These are phyloP conservation scores for Solanum rostratum DNA, from an alignment of 257 asterid species.

Conservation along the genomic window DNA sequence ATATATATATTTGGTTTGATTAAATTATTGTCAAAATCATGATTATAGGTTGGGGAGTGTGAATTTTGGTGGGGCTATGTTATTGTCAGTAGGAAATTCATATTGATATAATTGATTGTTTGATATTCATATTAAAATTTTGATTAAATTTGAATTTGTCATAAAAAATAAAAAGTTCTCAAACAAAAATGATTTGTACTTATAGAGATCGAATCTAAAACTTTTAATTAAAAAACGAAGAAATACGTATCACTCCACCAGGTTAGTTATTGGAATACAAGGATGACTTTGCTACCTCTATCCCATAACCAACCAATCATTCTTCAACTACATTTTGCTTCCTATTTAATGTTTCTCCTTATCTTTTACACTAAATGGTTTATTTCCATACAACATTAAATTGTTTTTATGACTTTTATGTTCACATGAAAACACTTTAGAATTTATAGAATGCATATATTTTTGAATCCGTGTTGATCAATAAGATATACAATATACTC, in stretches of 20 bases:
- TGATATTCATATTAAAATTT: too few species aligned
- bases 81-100: not conserved
- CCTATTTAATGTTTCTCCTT: not conserved
- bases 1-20: not conserved
- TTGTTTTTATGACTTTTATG: not conserved
- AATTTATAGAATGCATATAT: not conserved
- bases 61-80: not conserved
- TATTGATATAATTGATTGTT: not conserved
- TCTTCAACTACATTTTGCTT: not conserved
- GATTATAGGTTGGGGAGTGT: not conserved
- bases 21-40: not conserved
- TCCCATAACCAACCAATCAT: not conserved
- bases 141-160: too few species aligned
- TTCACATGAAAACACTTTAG: not conserved
- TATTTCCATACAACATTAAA: not conserved
- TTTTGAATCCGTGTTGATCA: not conserved
- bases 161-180: too few species aligned
- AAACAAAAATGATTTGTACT: too few species aligned
- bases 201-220: too few species aligned
- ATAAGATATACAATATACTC: not conserved
- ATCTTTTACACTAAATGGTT: not conserved
- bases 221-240: too few species aligned
- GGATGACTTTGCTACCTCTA: not conserved
- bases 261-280: not conserved
- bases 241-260: not conserved